Base-by-base conservation (phyloP, 257 asterid species). In the Rehmannia glutinosa region DNA sequence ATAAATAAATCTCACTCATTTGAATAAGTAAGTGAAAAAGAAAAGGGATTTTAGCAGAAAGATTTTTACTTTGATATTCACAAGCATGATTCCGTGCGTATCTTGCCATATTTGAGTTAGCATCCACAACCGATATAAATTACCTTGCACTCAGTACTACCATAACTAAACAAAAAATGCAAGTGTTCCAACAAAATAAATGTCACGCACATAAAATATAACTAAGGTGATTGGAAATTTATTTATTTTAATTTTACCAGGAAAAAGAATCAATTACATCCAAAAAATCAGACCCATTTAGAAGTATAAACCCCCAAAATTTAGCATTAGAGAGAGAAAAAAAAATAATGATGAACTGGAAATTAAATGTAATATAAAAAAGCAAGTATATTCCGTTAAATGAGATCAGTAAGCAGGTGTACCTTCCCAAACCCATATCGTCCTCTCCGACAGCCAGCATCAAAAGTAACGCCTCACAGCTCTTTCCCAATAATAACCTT, bases 381-480 rank as follows among this genome's bases (percentile, higher is more conserved):
- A 12, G 42, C 39, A 41, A 16, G 6, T 57, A 20, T 28, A 46
- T 41, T 72, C 77, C 13, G 75, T 69, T 75, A 68, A 68, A 73
- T 70, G 24, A 71, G 62, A 75, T 62, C 64, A 72, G 79, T 36
- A 62, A 69, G 16, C 53, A 50, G 65, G 39, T 33, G 75, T 76
- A 76, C 80, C 75, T 76, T 9, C 55, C 58, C 25, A 51, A 55
- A 57, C 68, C 76, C 69, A 25, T 58, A 12, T 63, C 52, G 69
- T 74, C 78, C 72, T 70, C 73, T 61, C 66, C 67, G 67, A 41
- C 62, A 64, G 45, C n/a, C 52, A 60, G 6, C 63, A 71, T 74
- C 53, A 75, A 71, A 72, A 77, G 73, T 38, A 70, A 68, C 79
- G 79, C 73, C 32, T 59, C 73, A 15, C 8, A 41, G 15, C 24